These are phyloP conservation scores for Tulasnella sp. DNA, from an alignment of 768 basidiomycete genomes.

Conservation along the genomic window DNA sequence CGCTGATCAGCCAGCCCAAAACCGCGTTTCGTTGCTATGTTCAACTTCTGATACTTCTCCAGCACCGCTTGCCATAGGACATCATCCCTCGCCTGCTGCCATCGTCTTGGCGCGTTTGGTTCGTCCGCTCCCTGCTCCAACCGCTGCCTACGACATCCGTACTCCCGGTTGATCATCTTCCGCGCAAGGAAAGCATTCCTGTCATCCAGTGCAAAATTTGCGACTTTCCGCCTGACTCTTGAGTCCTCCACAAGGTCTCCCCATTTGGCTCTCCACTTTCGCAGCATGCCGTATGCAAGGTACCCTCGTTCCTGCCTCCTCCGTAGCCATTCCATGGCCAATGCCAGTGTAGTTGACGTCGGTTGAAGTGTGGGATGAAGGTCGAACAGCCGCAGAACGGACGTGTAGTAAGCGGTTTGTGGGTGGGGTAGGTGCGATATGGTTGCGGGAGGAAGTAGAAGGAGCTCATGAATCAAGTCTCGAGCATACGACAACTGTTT, in stretches of 20 bases:
- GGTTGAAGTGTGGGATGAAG: conserved; percentile 22
- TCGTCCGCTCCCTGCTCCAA: background rate
- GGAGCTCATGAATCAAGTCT: conserved; percentile 18
- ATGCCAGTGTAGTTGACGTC: conserved; percentile 13
- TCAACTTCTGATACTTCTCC: conserved; percentile 6
- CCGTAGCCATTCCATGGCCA: conserved; percentile 24
- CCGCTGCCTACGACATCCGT: background rate
- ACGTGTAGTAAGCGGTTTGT: background rate
- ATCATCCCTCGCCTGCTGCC: conserved; percentile 24
- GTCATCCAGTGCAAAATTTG: conserved; percentile 21
- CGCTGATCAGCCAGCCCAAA: conserved; percentile 18
- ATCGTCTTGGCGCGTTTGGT: background rate
- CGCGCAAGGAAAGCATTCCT: conserved; percentile 11
- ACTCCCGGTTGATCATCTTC: conserved; percentile 31
- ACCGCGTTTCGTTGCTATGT: background rate
- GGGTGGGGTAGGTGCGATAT: conserved; percentile 19
- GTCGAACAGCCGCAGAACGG: conserved; percentile 11
- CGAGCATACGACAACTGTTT: background rate
- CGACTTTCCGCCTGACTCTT: conserved; percentile 23
- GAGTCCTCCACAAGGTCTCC: conserved; percentile 27
- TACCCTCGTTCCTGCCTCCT: conserved; percentile 15
- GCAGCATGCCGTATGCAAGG: conserved; percentile 5
- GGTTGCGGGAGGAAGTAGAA: conserved; percentile 25
- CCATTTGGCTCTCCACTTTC: conserved; percentile 29
- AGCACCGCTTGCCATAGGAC: conserved; percentile 18